A percentile compares a stretch with the other conserved stretches of the same genome.
Evolutionary conservation across 768 basidiomycete species (phyloP).

Genomic region (Rubroboletus satanas): DNA sequence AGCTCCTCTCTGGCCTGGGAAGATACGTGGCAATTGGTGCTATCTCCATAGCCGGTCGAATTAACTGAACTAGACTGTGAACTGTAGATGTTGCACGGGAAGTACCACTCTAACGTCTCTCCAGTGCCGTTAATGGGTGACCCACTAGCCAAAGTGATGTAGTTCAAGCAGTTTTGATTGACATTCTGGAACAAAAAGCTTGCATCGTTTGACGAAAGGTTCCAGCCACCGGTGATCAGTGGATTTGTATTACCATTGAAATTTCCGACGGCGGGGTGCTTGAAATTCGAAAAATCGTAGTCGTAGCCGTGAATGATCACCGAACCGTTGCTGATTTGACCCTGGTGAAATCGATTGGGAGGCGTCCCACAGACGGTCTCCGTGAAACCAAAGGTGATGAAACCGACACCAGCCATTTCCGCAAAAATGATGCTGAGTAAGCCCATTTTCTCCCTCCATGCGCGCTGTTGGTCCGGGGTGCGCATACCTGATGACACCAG

Average conservation of each 20-base stretch:
- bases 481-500: slow-evolving; percentile 57
- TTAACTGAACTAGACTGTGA: slow-evolving; percentile 68
- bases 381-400: slow-evolving; percentile 98
- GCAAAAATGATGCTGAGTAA: slow-evolving; percentile 71
- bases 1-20: slow-evolving; percentile 52
- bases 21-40: slow-evolving; percentile 71
- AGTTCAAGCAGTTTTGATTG: slow-evolving; percentile 73
- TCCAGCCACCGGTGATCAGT: slow-evolving; percentile 70
- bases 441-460: slow-evolving; percentile 99
- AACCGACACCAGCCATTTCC: slow-evolving; percentile 95
- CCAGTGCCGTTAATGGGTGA: slow-evolving; percentile 68
- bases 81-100: slow-evolving; percentile 90
- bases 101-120: slow-evolving; percentile 82
- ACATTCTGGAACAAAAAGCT: slow-evolving; percentile 94
- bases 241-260: slow-evolving; percentile 87
- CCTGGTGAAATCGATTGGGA: slow-evolving; percentile 77
- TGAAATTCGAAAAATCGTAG: slow-evolving; percentile 86
- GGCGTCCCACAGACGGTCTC: slow-evolving; percentile 89
- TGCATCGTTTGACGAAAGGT: slow-evolving; percentile 82
- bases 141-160: slow-evolving; percentile 68
- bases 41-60: slow-evolving; percentile 58
- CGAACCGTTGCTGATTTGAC: slow-evolving; percentile 68
- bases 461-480: slow-evolving; percentile 89
- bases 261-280: slow-evolving; percentile 64
- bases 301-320: slow-evolving; percentile 93